Conservation (phyloP, 1,284 basidiomycete species). For the Pholiota adiposa region DNA sequence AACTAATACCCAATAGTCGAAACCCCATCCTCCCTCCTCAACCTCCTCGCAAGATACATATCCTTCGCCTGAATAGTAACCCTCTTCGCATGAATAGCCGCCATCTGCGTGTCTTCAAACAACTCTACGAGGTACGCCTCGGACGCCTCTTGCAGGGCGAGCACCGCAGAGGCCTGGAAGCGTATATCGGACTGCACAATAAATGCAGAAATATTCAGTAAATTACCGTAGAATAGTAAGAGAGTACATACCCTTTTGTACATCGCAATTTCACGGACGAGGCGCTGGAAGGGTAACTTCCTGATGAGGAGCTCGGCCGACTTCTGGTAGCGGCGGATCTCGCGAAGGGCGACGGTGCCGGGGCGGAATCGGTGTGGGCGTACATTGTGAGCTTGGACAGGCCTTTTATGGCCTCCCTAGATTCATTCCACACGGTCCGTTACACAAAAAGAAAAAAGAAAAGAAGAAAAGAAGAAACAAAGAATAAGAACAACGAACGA, state of each 20-base stretch:
- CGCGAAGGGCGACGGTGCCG: slow-evolving; percentile 77
- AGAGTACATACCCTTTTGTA: slow-evolving; percentile 54
- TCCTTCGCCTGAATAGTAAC: slow-evolving; percentile 79
- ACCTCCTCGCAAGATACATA: slow-evolving; percentile 66
- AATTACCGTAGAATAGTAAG: not conserved
- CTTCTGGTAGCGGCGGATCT: slow-evolving; percentile 81
- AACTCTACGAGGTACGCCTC: slow-evolving; percentile 87
- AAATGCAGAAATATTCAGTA: not conserved
- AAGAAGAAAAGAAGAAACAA: not conserved
- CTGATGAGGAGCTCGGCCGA: slow-evolving; percentile 75
- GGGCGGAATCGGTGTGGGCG: slow-evolving; percentile 43
- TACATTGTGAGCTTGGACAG: not conserved
- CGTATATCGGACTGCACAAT: slow-evolving; percentile 69
- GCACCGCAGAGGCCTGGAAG: slow-evolving; percentile 79
- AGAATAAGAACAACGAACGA: no score
- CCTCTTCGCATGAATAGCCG: slow-evolving; percentile 36
- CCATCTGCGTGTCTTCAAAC: slow-evolving; percentile 71
- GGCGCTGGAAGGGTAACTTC: slow-evolving; percentile 71
- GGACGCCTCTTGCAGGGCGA: slow-evolving; percentile 82
- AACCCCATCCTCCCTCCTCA: not conserved
- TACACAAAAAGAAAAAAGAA: not conserved
- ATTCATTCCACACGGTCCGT: not conserved
- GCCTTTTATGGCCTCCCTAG: not conserved
- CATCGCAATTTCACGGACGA: slow-evolving; percentile 71
- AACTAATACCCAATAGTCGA: no score